Evolutionary conservation across 768 basidiomycete genomes (phyloP).

Genomic region (Ramaria rubella): DNA sequence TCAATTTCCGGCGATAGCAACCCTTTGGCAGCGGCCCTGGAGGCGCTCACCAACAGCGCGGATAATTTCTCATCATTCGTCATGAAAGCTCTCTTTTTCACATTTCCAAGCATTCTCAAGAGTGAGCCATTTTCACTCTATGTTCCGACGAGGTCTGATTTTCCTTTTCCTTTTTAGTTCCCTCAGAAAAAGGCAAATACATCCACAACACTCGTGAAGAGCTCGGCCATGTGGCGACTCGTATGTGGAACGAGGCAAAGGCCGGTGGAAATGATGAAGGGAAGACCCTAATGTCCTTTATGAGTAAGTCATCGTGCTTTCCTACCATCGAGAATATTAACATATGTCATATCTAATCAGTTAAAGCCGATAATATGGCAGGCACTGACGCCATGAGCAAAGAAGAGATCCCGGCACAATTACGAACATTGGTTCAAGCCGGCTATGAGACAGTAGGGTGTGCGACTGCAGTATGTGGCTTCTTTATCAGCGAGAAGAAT

Average conservation of each 20-base stretch:
- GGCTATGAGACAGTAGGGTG: slow-evolving; percentile 32
- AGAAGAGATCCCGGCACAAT: slow-evolving; percentile 12
- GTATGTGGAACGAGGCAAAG: slow-evolving; percentile 52
- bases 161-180: slow-evolving; percentile 15
- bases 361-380: slow-evolving; percentile 3
- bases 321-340: neutral
- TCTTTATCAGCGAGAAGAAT: neutral
- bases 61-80: slow-evolving; percentile 16
- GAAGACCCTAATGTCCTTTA: slow-evolving; percentile 46
- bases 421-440: slow-evolving; percentile 8
- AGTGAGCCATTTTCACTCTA: neutral
- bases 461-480: slow-evolving; percentile 17
- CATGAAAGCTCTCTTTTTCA: slow-evolving; percentile 45
- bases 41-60: slow-evolving; percentile 16
- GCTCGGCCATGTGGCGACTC: slow-evolving; percentile 25
- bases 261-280: slow-evolving; percentile 35
- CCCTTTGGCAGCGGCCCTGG: slow-evolving; percentile 2
- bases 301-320: slow-evolving; percentile 35
- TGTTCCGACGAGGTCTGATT: neutral
- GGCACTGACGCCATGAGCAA: slow-evolving; percentile 7
- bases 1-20: slow-evolving; percentile 2
- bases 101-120: slow-evolving; percentile 31
- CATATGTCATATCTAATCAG: neutral
- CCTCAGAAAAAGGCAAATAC: slow-evolving; percentile 39
- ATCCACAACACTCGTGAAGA: slow-evolving; percentile 49